Evolutionary conservation across 352 stramenopile genomes (phyloP).

Genomic region (Elongisporangium anandrum): DNA sequence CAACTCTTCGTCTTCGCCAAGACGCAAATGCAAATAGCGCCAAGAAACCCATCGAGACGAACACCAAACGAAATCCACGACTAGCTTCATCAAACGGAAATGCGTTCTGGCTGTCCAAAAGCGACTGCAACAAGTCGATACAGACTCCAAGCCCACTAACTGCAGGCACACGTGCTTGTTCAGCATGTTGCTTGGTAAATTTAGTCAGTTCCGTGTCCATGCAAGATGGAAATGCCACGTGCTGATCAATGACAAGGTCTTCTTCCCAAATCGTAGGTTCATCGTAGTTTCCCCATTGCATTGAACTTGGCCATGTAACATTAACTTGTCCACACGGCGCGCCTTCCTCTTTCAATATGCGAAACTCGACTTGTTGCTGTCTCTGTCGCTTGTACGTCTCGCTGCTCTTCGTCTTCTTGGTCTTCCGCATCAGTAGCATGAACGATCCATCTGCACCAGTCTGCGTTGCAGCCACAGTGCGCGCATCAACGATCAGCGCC

Average conservation of each 20-base stretch:
- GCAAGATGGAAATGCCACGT: neutral
- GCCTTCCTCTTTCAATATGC: neutral
- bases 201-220: too few species aligned
- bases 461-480: neutral
- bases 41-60: neutral
- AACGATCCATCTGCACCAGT: constrained; percentile 5
- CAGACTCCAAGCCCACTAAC: neutral
- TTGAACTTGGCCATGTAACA: neutral
- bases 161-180: neutral
- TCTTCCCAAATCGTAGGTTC: neutral
- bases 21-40: neutral
- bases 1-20: neutral
- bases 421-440: constrained; percentile 3
- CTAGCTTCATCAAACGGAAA: neutral
- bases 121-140: neutral
- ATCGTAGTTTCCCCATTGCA: neutral
- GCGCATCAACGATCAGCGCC: neutral
- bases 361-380: constrained; percentile 1
- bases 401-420: neutral
- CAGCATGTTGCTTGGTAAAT: neutral
- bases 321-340: constrained; percentile 1
- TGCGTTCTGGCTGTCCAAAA: neutral
- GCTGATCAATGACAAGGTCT: neutral
- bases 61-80: neutral
- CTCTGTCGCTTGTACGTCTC: neutral